Conservation (phyloP, 768 basidiomycete species). For the Hericium rajendrae region DNA sequence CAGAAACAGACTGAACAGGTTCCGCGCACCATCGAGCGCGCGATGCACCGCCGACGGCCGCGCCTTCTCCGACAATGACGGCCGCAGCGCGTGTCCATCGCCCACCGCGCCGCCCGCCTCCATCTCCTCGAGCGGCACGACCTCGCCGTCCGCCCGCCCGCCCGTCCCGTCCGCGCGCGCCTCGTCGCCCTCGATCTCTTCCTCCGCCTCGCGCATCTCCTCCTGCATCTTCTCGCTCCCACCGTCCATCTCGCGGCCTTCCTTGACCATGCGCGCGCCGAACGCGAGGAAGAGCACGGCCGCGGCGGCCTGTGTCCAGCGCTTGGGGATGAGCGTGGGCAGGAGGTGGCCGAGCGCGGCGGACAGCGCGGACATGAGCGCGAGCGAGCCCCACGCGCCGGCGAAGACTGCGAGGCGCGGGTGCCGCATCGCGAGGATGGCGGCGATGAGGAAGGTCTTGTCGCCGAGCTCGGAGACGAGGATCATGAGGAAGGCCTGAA, state of each 20-base stretch:
- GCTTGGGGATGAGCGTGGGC: slow-evolving; percentile 68
- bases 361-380: slow-evolving; percentile 89
- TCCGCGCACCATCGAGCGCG: slow-evolving; percentile 59
- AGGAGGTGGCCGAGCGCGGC: slow-evolving; percentile 91
- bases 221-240: slow-evolving; percentile 81
- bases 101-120: slow-evolving; percentile 51
- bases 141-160: slow-evolving; percentile 23
- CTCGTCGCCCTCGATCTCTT: slow-evolving; percentile 85
- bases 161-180: slow-evolving; percentile 38
- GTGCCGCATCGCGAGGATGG: slow-evolving; percentile 89
- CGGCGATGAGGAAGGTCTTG: slow-evolving; percentile 86
- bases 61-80: slow-evolving; percentile 5
- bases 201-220: slow-evolving; percentile 93
- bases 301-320: slow-evolving; percentile 45
- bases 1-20: slow-evolving; percentile 72
- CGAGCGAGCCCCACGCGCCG: slow-evolving; percentile 81
- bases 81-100: slow-evolving; percentile 9
- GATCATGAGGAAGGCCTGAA: slow-evolving; percentile 83
- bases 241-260: slow-evolving; percentile 69
- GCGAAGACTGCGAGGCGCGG: slow-evolving; percentile 77
- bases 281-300: slow-evolving; percentile 84
- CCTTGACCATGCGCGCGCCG: slow-evolving; percentile 81
- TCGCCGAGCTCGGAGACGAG: slow-evolving; percentile 91
- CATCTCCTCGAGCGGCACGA: slow-evolving; percentile 61
- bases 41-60: slow-evolving; percentile 14